Conservation (phyloP, 2,329 filamentous ascomycete species). For the Macrophomina tecta region DNA sequence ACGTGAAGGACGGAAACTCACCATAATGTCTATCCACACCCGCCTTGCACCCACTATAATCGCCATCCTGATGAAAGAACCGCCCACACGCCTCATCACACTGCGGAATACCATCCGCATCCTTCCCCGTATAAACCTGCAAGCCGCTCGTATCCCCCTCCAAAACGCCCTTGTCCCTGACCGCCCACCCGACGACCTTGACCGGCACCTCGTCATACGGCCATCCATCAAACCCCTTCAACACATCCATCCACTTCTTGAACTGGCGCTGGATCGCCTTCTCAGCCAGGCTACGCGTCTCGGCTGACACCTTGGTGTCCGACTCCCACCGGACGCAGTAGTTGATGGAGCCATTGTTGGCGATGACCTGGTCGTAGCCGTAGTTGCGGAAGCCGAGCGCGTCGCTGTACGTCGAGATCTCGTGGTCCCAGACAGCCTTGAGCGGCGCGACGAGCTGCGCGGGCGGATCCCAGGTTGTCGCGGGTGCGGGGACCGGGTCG, state of each 20-base stretch:
- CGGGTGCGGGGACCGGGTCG: background rate
- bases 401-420: constrained; percentile 35
- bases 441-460: constrained; percentile 36
- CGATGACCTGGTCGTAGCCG: constrained; percentile 40
- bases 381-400: constrained; percentile 39
- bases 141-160: constrained; percentile 44
- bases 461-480: constrained; percentile 36
- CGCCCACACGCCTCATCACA: constrained; percentile 51
- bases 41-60: constrained; percentile 49
- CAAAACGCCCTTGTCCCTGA: constrained; percentile 45
- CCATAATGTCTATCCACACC: constrained; percentile 50
- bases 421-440: constrained; percentile 37
- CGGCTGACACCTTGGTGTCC: constrained; percentile 44
- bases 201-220: constrained; percentile 49
- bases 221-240: constrained; percentile 53
- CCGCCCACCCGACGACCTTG: constrained; percentile 54
- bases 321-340: constrained; percentile 56
- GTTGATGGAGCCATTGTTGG: constrained; percentile 44
- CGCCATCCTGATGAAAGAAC: constrained; percentile 52
- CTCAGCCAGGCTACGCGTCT: constrained; percentile 47
- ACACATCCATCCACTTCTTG: constrained; percentile 51
- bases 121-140: constrained; percentile 51
- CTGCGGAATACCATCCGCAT: constrained; percentile 50
- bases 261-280: constrained; percentile 45
- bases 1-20: background rate